Percentiles rank a stretch among this genome's conserved stretches.
Evolutionary conservation across 2,329 filamentous ascomycete species (phyloP).

Genomic region (Fusarium staphyleae): DNA sequence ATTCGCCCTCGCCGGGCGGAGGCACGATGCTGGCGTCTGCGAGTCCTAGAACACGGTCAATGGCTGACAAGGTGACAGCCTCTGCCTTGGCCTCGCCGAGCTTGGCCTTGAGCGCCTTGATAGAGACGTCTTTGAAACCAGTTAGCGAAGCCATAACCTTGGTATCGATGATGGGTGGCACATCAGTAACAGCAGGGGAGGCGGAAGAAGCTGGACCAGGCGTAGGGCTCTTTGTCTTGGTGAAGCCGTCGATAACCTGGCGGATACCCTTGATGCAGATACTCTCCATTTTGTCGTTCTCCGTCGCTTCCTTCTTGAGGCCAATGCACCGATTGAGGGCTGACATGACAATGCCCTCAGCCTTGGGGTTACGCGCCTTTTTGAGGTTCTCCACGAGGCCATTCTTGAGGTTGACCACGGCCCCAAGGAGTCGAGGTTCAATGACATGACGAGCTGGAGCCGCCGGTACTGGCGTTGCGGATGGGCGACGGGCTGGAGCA

Average conservation of each 20-base stretch:
- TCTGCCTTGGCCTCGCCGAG: conserved; percentile 54
- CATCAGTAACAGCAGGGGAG: conserved; percentile 32
- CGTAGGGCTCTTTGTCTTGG: conserved; percentile 47
- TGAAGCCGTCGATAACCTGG: conserved; percentile 54
- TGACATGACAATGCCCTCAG: conserved; percentile 59
- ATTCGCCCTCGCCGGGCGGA: conserved; percentile 44
- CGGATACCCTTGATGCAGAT: conserved; percentile 55
- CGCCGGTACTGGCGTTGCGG: conserved; percentile 39
- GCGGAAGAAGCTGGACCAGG: conserved; percentile 41
- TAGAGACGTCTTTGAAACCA: conserved; percentile 56
- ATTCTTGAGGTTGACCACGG: conserved; percentile 56
- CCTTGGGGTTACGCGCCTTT: conserved; percentile 51
- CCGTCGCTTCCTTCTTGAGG: conserved; percentile 53
- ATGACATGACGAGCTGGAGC: conserved; percentile 49
- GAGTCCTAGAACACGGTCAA: conserved; percentile 59
- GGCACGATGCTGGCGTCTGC: conserved; percentile 53
- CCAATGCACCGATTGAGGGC: conserved; percentile 60
- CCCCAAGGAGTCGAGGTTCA: conserved; percentile 52
- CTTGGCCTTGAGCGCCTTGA: conserved; percentile 51
- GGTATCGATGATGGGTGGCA: conserved; percentile 47
- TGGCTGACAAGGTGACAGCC: conserved; percentile 57
- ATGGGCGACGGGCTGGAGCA: conserved; percentile 34
- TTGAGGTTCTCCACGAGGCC: conserved; percentile 56
- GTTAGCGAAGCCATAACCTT: conserved; percentile 52
- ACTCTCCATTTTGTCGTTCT: conserved; percentile 55